Percentiles rank a stretch among this genome's conserved stretches.
Evolutionary conservation across 2,329 filamentous ascomycete species (phyloP).

Genomic region (Colletotrichum euphorbiae): DNA sequence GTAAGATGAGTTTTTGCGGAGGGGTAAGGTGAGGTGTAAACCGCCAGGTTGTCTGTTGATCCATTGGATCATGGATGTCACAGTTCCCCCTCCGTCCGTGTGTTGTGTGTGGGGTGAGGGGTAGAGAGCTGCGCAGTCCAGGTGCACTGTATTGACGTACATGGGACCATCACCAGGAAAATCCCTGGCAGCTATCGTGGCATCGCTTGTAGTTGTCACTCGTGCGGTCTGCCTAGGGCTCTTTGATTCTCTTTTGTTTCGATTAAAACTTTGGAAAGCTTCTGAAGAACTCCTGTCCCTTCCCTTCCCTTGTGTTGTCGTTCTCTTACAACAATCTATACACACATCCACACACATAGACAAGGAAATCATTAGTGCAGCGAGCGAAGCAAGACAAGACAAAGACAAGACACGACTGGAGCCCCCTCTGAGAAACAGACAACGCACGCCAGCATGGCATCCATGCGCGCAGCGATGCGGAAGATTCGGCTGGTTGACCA

Average conservation of each 20-base stretch:
- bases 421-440: constrained; percentile 12
- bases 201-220: background rate
- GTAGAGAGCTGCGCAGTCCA: constrained; percentile 1
- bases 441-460: constrained; percentile 25
- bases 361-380: too few species aligned
- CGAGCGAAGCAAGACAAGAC: background rate
- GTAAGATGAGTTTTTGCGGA: too few species aligned
- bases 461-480: constrained; percentile 19
- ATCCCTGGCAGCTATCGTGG: constrained; percentile 26
- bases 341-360: too few species aligned
- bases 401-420: background rate
- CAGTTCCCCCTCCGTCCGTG: background rate
- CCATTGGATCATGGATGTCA: background rate
- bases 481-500: constrained; percentile 35
- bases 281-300: background rate
- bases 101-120: background rate
- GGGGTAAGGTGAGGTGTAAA: too few species aligned
- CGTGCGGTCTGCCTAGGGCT: too few species aligned
- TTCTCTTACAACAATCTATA: too few species aligned
- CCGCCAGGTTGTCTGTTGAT: background rate
- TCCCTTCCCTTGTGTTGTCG: background rate
- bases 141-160: background rate
- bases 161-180: constrained; percentile 18
- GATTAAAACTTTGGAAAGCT: too few species aligned
- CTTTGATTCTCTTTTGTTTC: background rate